phyloP scores from a whole-genome alignment of 1,139 yeast species.

The Yamadazyma atlantica region DNA sequence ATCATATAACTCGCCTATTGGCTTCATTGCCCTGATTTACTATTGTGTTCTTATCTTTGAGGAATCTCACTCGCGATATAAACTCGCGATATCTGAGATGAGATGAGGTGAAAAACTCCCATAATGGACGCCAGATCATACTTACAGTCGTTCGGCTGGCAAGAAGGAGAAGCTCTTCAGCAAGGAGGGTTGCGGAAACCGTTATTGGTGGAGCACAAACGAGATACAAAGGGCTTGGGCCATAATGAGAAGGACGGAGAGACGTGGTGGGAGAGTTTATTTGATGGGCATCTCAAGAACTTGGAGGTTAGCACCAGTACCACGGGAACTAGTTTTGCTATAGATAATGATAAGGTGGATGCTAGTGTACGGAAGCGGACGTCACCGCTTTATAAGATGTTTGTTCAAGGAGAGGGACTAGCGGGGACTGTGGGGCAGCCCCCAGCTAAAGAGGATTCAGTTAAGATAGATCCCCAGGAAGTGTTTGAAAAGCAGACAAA shows the following conservation, averaged over 20 bases:
- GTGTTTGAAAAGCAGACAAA: slow-evolving; percentile 21
- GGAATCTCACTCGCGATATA: too few species aligned
- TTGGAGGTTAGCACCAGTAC: slow-evolving; percentile 53
- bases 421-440: slow-evolving; percentile 67
- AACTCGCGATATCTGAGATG: neutral
- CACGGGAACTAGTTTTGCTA: slow-evolving; percentile 32
- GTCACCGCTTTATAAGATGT: slow-evolving; percentile 69
- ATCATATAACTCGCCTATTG: slow-evolving; percentile 5
- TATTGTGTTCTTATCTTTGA: too few species aligned
- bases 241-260: slow-evolving; percentile 70
- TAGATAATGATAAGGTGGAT: slow-evolving; percentile 39
- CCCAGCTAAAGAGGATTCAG: slow-evolving; percentile 19
- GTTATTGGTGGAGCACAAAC: slow-evolving; percentile 83
- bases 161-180: slow-evolving; percentile 80
- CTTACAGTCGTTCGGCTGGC: slow-evolving; percentile 83
- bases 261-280: slow-evolving; percentile 95
- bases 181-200: slow-evolving; percentile 84
- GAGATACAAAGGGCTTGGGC: slow-evolving; percentile 87
- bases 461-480: slow-evolving; percentile 17
- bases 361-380: slow-evolving; percentile 45
- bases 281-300: slow-evolving; percentile 87
- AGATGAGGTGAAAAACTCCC: too few species aligned
- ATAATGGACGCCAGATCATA: slow-evolving; percentile 75
- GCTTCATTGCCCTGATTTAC: slow-evolving; percentile 1
- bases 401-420: slow-evolving; percentile 83